Base-by-base conservation (phyloP, 2,329 filamentous ascomycete species). In the Penicillium sp. region DNA sequence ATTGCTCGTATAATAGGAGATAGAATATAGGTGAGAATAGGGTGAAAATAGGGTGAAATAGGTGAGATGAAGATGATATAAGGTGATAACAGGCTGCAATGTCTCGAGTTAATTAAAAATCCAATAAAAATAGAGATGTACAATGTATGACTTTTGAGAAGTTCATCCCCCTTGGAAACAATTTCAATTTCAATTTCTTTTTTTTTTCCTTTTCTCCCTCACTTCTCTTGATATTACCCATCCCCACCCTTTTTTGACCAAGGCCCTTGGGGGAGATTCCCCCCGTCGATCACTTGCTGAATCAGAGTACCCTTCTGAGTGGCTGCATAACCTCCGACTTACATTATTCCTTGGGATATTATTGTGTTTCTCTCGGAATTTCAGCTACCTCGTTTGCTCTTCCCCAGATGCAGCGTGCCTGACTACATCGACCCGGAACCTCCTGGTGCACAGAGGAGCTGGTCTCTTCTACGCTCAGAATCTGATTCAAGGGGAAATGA, bases 391-490 rank as follows among this genome's bases (percentile, higher is more conserved):
- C 49, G 55, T 48, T 57, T 50, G 47, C 22, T 47, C 42, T 50
- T 56, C 49, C 45, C 50, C 55, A 51, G 58, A 62, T 65, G 62
- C 61, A 56, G 61, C 60, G 52, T 50, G 54, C 54, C 52, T 65
- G 58, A 59, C 38, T 26, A 51, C 50, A 44, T 54, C 38, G 25
- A 53, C 40, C 36, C 77, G 14, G 50, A 61, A 51, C 9, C 31
- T 36, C 40, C 49, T 51, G 61, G 62, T 72, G 65, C 63, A 67
- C 71, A 72, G 73, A 74, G 63, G 69, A 76, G 74, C 74, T 75
- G 75, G 74, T 65, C 73, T 75, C 70, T 70, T 71, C 67, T 54
- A 67, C 61, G 59, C 59, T 48, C 35, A 36, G 43, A 59, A 58
- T 63, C 50, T 50, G 55, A 50, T 63, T 60, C 50, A 50, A 58